Conservation (phyloP, 2,329 filamentous ascomycete species). For the Aureobasidium sp. region DNA sequence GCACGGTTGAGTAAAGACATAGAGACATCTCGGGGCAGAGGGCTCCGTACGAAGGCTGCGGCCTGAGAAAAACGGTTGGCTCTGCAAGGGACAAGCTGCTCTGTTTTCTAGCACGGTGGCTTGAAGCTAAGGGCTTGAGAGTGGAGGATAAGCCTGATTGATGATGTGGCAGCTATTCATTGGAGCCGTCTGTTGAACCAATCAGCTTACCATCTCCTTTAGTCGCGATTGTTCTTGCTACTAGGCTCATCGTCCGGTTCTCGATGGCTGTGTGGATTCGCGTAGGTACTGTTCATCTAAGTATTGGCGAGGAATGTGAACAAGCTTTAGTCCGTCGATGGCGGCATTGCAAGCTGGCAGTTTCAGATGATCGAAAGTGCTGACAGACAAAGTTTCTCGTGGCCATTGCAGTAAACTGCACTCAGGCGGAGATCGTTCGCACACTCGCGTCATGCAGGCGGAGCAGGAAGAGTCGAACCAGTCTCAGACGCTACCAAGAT, state of each 20-base stretch:
- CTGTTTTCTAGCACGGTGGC: slow-evolving; percentile 11
- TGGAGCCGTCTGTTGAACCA: slow-evolving; percentile 6
- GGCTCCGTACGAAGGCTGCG: background rate
- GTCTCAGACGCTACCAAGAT: slow-evolving; percentile 6
- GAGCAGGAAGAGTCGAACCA: slow-evolving; percentile 9
- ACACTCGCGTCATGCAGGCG: slow-evolving; percentile 12
- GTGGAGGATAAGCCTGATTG: slow-evolving; percentile 10
- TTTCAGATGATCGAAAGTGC: slow-evolving; percentile 4
- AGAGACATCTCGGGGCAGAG: slow-evolving; percentile 8
- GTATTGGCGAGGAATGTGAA: background rate
- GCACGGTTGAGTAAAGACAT: slow-evolving; percentile 6
- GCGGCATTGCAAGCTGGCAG: background rate
- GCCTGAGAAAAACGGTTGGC: slow-evolving; percentile 11
- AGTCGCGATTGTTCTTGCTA: background rate
- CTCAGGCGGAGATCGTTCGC: slow-evolving; percentile 11
- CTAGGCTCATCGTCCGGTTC: background rate
- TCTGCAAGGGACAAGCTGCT: slow-evolving; percentile 11
- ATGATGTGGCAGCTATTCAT: slow-evolving; percentile 9
- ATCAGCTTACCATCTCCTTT: slow-evolving; percentile 3
- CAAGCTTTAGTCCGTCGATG: slow-evolving; percentile 3
- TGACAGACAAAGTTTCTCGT: slow-evolving; percentile 10
- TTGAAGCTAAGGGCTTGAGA: slow-evolving; percentile 1
- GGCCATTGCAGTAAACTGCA: slow-evolving; percentile 9
- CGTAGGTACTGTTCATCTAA: too few species aligned
- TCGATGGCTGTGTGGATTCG: background rate